phyloP scores from a whole-genome alignment of 1,284 basidiomycete species.

The Cystobasidium pallidum region DNA sequence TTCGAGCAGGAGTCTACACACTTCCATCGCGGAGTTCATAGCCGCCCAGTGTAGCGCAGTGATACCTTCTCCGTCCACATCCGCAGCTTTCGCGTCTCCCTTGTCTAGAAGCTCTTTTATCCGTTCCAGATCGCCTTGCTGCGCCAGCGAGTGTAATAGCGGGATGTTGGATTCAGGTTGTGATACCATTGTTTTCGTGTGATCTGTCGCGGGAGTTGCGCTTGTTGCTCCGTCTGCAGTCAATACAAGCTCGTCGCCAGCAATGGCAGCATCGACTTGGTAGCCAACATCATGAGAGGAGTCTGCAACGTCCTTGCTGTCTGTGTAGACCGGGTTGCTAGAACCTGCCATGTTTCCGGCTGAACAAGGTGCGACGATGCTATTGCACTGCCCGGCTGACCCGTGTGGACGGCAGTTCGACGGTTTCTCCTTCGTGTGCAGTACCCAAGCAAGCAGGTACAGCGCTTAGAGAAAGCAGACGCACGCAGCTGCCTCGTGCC shows the following conservation, averaged over 20 bases:
- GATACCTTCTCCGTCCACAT: conserved; percentile 86
- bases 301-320: background rate
- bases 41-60: conserved; percentile 97
- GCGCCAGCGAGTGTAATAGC: conserved; percentile 26
- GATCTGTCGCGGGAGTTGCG: background rate
- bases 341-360: conserved; percentile 4
- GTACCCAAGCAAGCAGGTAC: no score
- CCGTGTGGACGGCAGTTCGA: no score
- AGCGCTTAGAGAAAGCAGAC: no score
- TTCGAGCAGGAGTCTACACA: conserved; percentile 78
- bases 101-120: conserved; percentile 12
- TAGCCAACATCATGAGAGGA: conserved; percentile 4
- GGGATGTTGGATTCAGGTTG: conserved; percentile 16
- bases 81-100: conserved; percentile 62
- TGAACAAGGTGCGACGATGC: conserved; percentile 3
- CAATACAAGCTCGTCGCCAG: background rate
- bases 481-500: no score
- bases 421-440: no score
- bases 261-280: background rate
- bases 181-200: background rate
- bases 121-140: conserved; percentile 33
- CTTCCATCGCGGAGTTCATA: conserved; percentile 77
- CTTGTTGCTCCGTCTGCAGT: background rate
- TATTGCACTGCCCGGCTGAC: conserved; percentile 4
- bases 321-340: conserved; percentile 6